A percentile compares a stretch with the other conserved stretches of the same genome.
Evolutionary conservation across 306 rosid genomes (phyloP).

Genomic region (Gleditsia sinensis): DNA sequence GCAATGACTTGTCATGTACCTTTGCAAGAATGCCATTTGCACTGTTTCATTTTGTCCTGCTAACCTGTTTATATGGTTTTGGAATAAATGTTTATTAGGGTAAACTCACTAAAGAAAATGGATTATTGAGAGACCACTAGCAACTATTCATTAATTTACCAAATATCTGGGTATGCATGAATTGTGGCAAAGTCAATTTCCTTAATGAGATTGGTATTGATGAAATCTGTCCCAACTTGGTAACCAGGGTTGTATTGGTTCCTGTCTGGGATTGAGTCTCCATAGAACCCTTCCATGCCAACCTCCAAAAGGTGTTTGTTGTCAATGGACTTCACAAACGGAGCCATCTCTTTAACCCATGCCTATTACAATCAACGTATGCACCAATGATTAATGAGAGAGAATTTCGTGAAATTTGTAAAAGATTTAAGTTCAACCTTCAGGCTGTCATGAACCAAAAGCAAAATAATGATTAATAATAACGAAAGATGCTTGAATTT

Average conservation of each 20-base stretch:
- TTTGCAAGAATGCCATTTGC: constrained; percentile 48
- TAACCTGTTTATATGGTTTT: constrained; percentile 38
- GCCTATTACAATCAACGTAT: constrained; percentile 29
- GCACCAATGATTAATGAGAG: not conserved
- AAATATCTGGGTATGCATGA: constrained; percentile 60
- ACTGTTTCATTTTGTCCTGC: constrained; percentile 31
- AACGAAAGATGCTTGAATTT: not conserved
- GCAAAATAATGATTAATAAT: no score
- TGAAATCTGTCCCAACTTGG: constrained; percentile 60
- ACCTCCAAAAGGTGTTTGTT: constrained; percentile 51
- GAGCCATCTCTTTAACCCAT: constrained; percentile 72
- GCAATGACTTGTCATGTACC: constrained; percentile 49
- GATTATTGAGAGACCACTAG: no score
- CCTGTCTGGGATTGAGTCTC: constrained; percentile 49
- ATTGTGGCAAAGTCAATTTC: constrained; percentile 61
- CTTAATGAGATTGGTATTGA: constrained; percentile 42
- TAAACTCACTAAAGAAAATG: no score
- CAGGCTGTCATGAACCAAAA: no score
- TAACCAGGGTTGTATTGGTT: constrained; percentile 57
- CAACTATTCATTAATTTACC: no score
- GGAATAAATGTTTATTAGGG: no score
- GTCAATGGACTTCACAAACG: constrained; percentile 56
- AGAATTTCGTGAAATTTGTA: no score
- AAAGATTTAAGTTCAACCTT: no score
- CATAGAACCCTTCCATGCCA: constrained; percentile 80